A percentile compares a stretch with the other conserved stretches of the same genome.
phyloP scores from a whole-genome alignment of 306 rosid genomes.

The Benincasa hispida region DNA sequence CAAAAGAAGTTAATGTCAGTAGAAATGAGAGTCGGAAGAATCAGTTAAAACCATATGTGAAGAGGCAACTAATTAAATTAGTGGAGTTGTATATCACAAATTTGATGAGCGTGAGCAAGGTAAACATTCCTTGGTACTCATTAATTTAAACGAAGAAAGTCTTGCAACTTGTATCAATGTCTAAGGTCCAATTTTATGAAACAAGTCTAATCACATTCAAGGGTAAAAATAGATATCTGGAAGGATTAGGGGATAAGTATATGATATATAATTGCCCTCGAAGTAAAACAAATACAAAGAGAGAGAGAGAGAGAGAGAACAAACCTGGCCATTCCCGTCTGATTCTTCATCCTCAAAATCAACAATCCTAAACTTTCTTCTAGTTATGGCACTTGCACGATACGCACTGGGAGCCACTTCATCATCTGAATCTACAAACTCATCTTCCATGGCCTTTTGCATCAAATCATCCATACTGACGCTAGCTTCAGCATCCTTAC shows the following conservation, averaged over 20 bases:
- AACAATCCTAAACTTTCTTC: constrained; percentile 68
- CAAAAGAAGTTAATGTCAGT: neutral
- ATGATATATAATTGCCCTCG: neutral
- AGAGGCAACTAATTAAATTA: neutral
- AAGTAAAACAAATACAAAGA: neutral
- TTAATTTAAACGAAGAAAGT: neutral
- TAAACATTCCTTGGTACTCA: neutral
- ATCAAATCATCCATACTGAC: constrained; percentile 14
- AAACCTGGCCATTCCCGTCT: constrained; percentile 12
- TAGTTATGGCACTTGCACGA: constrained; percentile 24
- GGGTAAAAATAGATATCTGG: neutral
- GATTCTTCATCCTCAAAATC: constrained; percentile 71
- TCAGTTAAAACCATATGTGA: neutral
- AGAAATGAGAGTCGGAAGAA: neutral
- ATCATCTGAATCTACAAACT: constrained; percentile 60
- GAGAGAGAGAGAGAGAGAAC: too few species aligned
- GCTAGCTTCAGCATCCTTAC: constrained; percentile 15
- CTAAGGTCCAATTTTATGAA: neutral
- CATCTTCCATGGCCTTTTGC: constrained; percentile 16
- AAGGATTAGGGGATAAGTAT: neutral
- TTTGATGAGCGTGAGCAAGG: too few species aligned
- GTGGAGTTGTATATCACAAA: too few species aligned
- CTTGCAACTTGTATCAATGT: neutral
- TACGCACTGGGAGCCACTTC: constrained; percentile 26
- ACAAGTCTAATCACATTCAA: neutral